These are phyloP conservation scores for Schoenoplectus tabernaemontani DNA, from an alignment of 202 grass and related monocot genomes.

Conservation along the genomic window DNA sequence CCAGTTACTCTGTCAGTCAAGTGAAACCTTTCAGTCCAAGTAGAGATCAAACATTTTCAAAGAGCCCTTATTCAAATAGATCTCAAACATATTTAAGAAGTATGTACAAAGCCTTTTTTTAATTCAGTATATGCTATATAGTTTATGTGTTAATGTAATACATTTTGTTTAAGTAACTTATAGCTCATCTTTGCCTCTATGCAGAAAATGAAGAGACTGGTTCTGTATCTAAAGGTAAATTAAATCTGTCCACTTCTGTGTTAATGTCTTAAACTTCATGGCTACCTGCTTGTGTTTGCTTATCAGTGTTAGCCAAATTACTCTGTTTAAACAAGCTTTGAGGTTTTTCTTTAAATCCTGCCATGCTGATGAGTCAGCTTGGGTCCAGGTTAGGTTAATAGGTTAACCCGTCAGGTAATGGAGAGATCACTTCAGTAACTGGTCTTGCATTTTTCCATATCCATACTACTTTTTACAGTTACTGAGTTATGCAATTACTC, in stretches of 20 bases:
- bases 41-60: background rate
- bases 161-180: background rate
- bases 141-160: background rate
- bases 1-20: background rate
- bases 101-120: background rate
- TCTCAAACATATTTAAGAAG: slow-evolving; percentile 4
- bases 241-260: background rate
- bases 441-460: background rate
- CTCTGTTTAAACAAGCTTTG: background rate
- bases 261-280: background rate
- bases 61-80: background rate
- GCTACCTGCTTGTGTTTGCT: background rate
- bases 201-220: background rate
- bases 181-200: background rate
- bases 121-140: background rate
- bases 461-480: background rate
- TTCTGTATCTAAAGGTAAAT: slow-evolving; percentile 2
- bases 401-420: background rate
- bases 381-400: background rate
- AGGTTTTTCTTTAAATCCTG: background rate
- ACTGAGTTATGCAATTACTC: background rate
- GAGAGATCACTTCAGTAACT: slow-evolving; percentile 19
- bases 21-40: background rate
- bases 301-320: background rate
- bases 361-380: background rate